Conservation (phyloP, 495 filamentous ascomycete species). For the Hypoxylon perforatum region DNA sequence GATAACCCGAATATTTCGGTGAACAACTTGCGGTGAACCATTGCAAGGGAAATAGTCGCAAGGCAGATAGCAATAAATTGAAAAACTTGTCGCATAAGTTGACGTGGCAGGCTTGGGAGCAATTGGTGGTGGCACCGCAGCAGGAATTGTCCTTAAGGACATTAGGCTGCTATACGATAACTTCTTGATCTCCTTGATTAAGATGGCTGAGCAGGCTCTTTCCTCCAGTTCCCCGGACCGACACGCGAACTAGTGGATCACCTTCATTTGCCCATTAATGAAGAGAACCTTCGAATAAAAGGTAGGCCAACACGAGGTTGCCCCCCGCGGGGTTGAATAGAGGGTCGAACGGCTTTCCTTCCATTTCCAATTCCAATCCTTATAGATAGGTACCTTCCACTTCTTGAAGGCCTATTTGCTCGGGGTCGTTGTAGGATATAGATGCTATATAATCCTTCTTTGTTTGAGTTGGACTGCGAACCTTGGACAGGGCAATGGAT, state of each 20-base stretch:
- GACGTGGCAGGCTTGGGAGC: neutral
- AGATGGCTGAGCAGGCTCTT: slow-evolving; percentile 1
- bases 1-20: slow-evolving; percentile 16
- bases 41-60: neutral
- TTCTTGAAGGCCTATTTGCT: neutral
- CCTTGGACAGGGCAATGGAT: slow-evolving; percentile 5
- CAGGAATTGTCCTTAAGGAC: neutral
- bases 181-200: neutral
- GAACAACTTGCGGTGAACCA: slow-evolving; percentile 20
- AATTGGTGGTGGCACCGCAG: slow-evolving; percentile 2
- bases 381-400: neutral
- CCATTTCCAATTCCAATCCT: neutral
- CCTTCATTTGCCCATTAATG: slow-evolving; percentile 4
- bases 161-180: slow-evolving; percentile 11
- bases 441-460: neutral
- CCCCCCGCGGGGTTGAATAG: neutral
- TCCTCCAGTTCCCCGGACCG: slow-evolving; percentile 2
- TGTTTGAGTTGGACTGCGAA: neutral
- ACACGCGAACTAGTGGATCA: neutral
- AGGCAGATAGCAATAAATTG: slow-evolving; percentile 9
- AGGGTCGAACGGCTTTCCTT: neutral
- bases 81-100: neutral
- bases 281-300: slow-evolving; percentile 2
- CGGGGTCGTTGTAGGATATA: neutral
- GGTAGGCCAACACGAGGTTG: neutral